These are phyloP conservation scores for Pleurotus giganteus DNA, from an alignment of 768 basidiomycete genomes.

Conservation along the genomic window DNA sequence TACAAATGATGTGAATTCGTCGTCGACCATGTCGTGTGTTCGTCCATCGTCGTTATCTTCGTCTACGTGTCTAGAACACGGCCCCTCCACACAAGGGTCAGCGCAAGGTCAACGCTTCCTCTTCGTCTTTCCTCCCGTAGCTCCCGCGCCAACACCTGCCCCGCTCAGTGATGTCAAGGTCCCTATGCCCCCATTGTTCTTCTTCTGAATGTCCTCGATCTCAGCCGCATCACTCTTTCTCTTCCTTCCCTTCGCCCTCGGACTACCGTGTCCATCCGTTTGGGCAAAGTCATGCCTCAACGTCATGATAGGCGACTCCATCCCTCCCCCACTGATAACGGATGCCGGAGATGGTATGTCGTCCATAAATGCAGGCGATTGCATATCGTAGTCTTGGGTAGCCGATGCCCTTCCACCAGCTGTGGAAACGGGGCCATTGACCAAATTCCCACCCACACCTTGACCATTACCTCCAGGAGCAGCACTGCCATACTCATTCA, in stretches of 20 bases:
- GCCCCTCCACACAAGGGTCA: too few relatives aligned
- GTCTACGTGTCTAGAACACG: too few relatives aligned
- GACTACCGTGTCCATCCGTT: not conserved
- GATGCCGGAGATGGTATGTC: constrained; percentile 15
- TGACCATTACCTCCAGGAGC: constrained; percentile 4
- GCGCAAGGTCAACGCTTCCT: not conserved
- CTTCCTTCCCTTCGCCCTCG: constrained; percentile 26
- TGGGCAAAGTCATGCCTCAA: not conserved
- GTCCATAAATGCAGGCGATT: constrained; percentile 21
- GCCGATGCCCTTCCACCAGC: not conserved
- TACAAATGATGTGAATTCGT: too few relatives aligned
- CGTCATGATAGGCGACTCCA: not conserved
- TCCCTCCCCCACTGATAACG: constrained; percentile 1
- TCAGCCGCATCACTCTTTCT: constrained; percentile 37
- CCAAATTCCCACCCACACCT: not conserved
- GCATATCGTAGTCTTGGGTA: constrained; percentile 5
- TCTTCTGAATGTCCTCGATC: constrained; percentile 16
- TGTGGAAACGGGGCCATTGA: not conserved
- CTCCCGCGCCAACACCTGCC: not conserved
- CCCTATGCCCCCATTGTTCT: not conserved
- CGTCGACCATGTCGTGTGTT: too few relatives aligned
- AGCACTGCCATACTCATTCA: constrained; percentile 19
- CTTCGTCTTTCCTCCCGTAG: not conserved
- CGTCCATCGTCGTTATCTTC: too few relatives aligned
- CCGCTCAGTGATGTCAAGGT: not conserved